phyloP scores from a whole-genome alignment of 1,139 yeast genomes.

The Diutina catenulata region DNA sequence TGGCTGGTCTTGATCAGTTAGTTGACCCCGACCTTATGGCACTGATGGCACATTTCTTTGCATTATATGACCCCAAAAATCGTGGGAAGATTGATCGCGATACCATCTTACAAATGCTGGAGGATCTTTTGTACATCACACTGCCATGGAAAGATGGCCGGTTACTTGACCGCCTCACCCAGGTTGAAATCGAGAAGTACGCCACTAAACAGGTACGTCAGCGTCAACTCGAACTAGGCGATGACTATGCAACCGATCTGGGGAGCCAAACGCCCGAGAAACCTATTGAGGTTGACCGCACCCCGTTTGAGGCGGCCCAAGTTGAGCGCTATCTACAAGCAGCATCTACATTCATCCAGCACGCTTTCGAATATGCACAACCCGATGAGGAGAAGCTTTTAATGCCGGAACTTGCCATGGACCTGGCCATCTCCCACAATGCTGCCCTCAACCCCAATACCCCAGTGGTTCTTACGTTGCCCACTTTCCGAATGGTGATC shows the following conservation, averaged over 20 bases:
- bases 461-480: slow-evolving; percentile 65
- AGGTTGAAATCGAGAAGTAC: slow-evolving; percentile 47
- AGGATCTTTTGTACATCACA: slow-evolving; percentile 72
- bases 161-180: slow-evolving; percentile 48
- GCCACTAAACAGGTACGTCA: slow-evolving; percentile 48
- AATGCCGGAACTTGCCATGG: slow-evolving; percentile 26
- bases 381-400: slow-evolving; percentile 43
- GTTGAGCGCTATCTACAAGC: slow-evolving; percentile 75
- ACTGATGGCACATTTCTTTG: slow-evolving; percentile 67
- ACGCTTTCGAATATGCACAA: slow-evolving; percentile 86
- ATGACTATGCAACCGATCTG: slow-evolving; percentile 12
- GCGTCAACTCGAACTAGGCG: slow-evolving; percentile 14
- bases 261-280: slow-evolving; percentile 41
- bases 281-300: slow-evolving; percentile 50
- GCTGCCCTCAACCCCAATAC: slow-evolving; percentile 73
- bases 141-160: slow-evolving; percentile 72
- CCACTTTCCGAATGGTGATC: slow-evolving; percentile 91
- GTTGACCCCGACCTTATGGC: slow-evolving; percentile 69
- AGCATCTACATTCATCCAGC: slow-evolving; percentile 74
- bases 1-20: slow-evolving; percentile 59
- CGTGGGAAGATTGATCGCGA: slow-evolving; percentile 63
- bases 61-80: slow-evolving; percentile 53
- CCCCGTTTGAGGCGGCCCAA: slow-evolving; percentile 56
- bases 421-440: slow-evolving; percentile 39
- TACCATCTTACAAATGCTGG: slow-evolving; percentile 73